Evolutionary conservation across 805 yeast genomes (phyloP), one percentile per base, ranked within the genome.

Genomic region (Grigorovia humatica): DNA sequence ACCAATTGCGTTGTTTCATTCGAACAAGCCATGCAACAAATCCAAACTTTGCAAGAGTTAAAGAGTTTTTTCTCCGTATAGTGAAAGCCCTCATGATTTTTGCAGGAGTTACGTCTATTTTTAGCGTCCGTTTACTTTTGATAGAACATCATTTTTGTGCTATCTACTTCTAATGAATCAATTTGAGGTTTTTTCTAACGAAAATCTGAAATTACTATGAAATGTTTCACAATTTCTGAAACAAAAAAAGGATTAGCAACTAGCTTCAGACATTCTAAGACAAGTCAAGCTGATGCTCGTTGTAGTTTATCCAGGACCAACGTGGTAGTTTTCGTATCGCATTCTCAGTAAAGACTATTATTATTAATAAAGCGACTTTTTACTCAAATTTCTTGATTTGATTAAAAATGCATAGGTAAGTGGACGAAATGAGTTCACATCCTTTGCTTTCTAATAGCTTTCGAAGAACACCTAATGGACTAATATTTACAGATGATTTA

Each of bases 401-500:
- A 41, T n/a, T 19, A 41, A 41, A 15, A 32, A 4, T 4, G 15
- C 6, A 23, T 23, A 4, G 6, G 6, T 23, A 23, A 23, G 27
- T 23, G 6, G 27, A 23, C 27, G 27, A 23, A 23, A 29, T 49
- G 29, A 41, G 45, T 40, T 49, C 48, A 11, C 79, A 73, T 55
- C 77, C 76, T 54, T 64, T 72, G 2, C 68, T 73, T 4, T 70
- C 75, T 1, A 71, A 72, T 46, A 71, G 69, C 50, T 73, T 80
- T 55, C 70, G 70, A 54, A 71, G 77, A 53, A 76, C 84, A 0
- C 77, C 82, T 0, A 67, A 65, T 29, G 86, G 85, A 0, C 67
- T 72, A 23, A 71, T 82, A 29, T 77, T 72, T 58, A 69, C 77
- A 3, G 74, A 75, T 45, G 89, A 85, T 58, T 57, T 85, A 45